phyloP scores from a whole-genome alignment of 768 basidiomycete genomes.

The Mycena leptocephala region DNA sequence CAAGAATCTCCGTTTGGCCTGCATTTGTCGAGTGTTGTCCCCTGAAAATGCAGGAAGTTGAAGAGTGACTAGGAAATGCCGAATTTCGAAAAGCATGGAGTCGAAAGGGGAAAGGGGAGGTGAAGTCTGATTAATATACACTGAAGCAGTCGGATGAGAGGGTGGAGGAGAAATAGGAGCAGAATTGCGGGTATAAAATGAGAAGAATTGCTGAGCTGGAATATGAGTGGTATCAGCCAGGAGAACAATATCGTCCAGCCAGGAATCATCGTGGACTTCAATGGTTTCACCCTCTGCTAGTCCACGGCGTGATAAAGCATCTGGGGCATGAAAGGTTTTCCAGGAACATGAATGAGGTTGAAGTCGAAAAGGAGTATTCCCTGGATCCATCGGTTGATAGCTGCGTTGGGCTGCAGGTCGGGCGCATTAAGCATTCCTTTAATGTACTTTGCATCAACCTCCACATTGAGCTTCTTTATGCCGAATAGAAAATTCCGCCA shows the following conservation, averaged over 20 bases:
- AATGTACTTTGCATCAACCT: no score
- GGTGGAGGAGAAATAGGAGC: background rate
- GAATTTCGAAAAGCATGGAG: slow-evolving; percentile 22
- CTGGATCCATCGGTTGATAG: no score
- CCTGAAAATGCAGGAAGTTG: slow-evolving; percentile 7
- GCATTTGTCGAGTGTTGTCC: background rate
- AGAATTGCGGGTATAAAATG: background rate
- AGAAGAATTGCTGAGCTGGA: background rate
- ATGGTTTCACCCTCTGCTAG: slow-evolving; percentile 33
- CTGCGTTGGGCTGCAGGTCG: no score
- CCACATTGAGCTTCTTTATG: no score
- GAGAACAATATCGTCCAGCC: slow-evolving; percentile 36
- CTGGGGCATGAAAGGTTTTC: slow-evolving; percentile 50
- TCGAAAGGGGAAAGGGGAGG: slow-evolving; percentile 6
- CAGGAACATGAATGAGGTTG: slow-evolving; percentile 61
- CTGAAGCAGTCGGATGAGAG: background rate
- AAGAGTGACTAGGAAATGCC: slow-evolving; percentile 33
- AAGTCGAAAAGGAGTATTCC: no score
- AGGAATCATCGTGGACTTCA: slow-evolving; percentile 44
- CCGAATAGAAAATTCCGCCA: no score
- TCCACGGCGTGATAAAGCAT: slow-evolving; percentile 52
- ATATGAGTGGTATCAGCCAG: background rate
- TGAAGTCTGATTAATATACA: background rate
- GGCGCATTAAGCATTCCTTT: no score
- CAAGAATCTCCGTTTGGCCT: slow-evolving; percentile 18